These are phyloP conservation scores for Chlorella sorokiniana DNA, from an alignment of 139 green algal genomes.

Conservation along the genomic window DNA sequence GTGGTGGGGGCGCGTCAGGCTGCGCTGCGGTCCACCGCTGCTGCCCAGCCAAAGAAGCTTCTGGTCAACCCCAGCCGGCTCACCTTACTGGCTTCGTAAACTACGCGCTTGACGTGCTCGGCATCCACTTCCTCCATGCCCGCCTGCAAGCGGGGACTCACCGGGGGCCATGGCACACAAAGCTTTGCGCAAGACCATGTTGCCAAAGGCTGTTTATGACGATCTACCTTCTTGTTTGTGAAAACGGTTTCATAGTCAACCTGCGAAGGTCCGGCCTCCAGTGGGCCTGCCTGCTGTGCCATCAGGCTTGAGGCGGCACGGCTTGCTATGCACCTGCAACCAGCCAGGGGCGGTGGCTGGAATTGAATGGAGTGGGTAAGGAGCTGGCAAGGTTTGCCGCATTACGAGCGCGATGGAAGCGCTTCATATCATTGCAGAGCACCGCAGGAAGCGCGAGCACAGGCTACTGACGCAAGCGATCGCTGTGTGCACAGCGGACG, in stretches of 20 bases:
- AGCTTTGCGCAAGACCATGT: not conserved
- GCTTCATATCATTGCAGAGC: too few relatives aligned
- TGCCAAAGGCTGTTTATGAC: not conserved
- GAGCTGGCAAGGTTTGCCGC: too few relatives aligned
- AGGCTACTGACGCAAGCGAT: too few relatives aligned
- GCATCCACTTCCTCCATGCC: conserved; percentile 78
- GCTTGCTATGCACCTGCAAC: too few relatives aligned
- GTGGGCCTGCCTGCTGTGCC: not conserved
- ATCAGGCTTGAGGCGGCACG: not conserved
- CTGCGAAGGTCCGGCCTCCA: not conserved
- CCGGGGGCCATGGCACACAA: too few relatives aligned
- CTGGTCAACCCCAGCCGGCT: not conserved
- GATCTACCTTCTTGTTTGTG: conserved; percentile 81
- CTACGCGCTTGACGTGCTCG: conserved; percentile 74
- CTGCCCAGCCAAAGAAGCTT: not conserved
- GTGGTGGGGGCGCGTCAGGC: not conserved
- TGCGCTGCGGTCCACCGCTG: not conserved
- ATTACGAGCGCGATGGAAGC: too few relatives aligned
- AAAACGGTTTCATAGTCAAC: conserved; percentile 88
- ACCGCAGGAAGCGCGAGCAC: too few relatives aligned
- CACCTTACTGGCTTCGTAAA: conserved; percentile 93
- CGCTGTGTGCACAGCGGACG: too few relatives aligned
- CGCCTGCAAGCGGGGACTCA: conserved; percentile 81
- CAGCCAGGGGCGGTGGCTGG: too few relatives aligned
- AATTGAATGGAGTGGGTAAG: too few relatives aligned